Evolutionary conservation across 2,329 filamentous ascomycete genomes (phyloP), one percentile per base, ranked within the genome.

Genomic region (Hysterium pulicare): DNA sequence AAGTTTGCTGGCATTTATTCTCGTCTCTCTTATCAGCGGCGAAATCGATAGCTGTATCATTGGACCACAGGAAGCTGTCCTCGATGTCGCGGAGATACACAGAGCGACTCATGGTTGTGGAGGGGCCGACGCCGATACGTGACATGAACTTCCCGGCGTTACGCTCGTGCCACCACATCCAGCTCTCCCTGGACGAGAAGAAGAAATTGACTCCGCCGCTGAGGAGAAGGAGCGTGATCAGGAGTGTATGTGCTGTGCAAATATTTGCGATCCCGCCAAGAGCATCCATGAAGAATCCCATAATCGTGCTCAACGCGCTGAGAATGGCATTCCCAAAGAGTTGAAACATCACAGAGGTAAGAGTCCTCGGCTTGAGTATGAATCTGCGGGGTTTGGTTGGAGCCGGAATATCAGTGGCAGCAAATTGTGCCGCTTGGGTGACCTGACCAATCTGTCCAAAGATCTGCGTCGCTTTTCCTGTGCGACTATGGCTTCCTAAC

Each of bases 111-210:
- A 96, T 91, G 48, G 85, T 78, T 16, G 77, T 68, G 53, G 94
- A 86, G 6, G 90, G 88, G 3, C 79, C 78, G 6, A 97, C 82
- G 8, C 91, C 91, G 11, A 97, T 71, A 10, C 83, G 77, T 24
- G 74, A 73, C 89, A 98, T 93, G 64, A 91, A 95, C 31, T 76
- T 83, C 13, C 78, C 79, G 1, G 90, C 89, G 46, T 81, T 84
- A 44, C 89, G 81, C 69, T 97, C 91, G 34, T 80, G 77, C 86
- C 87, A 95, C 90, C 90, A 97, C 2, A 78, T 74, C 55, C 83
- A 81, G 5, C 80, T 79, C 59, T 88, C 83, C 48, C 83, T 81
- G 10, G 85, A 87, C 1, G 86, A 83, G 58, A 90, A 81, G 52
- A 90, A 76, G 17, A 85, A 67, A 58, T 97, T 97, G 37, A 82